Conservation (phyloP, 192 early-diverging fungal species). For the Lunasporangiospora selenospora region DNA sequence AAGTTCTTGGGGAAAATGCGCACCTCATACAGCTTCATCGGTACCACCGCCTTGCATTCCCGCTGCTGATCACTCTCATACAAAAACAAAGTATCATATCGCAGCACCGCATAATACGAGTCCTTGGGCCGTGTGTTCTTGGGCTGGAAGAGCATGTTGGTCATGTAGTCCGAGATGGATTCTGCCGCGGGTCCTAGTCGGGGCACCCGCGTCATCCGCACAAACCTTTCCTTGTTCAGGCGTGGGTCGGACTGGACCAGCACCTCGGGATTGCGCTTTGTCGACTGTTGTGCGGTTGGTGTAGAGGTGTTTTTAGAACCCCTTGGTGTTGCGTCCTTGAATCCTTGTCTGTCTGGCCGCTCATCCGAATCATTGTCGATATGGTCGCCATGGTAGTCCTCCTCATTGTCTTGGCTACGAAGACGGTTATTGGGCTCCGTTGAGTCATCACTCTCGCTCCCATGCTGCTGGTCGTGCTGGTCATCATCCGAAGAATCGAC, state of each 20-base stretch:
- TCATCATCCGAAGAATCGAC: not conserved
- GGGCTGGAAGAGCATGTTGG: constrained; percentile 46
- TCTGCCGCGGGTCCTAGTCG: constrained; percentile 34
- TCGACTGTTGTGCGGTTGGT: too few relatives aligned
- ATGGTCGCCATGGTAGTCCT: too few relatives aligned
- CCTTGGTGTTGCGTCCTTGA: too few relatives aligned
- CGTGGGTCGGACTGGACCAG: constrained; percentile 39
- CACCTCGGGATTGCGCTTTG: constrained; percentile 26
- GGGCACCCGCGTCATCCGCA: constrained; percentile 44
- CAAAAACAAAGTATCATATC: constrained; percentile 77
- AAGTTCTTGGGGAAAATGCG: constrained; percentile 53
- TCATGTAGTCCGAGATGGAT: constrained; percentile 43
- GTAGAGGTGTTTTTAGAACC: too few relatives aligned
- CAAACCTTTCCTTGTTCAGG: constrained; percentile 43
- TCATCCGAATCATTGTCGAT: too few relatives aligned
- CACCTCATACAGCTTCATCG: constrained; percentile 72
- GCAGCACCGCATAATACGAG: constrained; percentile 73
- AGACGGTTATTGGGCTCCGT: too few relatives aligned
- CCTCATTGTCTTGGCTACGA: too few relatives aligned
- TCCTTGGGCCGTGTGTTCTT: constrained; percentile 53
- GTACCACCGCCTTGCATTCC: constrained; percentile 76
- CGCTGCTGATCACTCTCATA: constrained; percentile 78
- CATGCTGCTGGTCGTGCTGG: constrained; percentile 17
- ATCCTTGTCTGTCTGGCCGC: too few relatives aligned
- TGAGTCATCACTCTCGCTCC: too few relatives aligned